phyloP scores from a whole-genome alignment of 2,329 filamentous ascomycete genomes.

The Botryotinia convoluta region DNA sequence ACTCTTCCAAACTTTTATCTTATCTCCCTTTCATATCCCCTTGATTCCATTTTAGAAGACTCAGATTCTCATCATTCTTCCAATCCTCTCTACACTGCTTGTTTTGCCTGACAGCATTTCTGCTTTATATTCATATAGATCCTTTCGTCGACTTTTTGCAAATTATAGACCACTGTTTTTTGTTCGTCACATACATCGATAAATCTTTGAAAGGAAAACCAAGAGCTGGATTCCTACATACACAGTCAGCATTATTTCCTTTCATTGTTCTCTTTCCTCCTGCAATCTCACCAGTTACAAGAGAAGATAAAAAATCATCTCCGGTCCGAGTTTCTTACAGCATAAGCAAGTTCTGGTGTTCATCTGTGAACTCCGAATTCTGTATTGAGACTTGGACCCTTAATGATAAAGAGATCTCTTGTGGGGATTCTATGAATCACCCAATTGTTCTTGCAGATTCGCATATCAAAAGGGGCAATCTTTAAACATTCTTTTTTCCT shows the following conservation, averaged over 20 bases:
- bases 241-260: constrained; percentile 14
- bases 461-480: neutral
- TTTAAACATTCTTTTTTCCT: neutral
- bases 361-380: neutral
- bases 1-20: constrained; percentile 11
- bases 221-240: constrained; percentile 36
- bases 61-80: constrained; percentile 10
- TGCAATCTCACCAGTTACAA: neutral
- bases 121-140: neutral
- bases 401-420: neutral
- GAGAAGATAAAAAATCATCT: neutral
- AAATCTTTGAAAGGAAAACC: constrained; percentile 29
- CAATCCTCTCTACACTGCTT: constrained; percentile 2
- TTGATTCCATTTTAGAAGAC: neutral
- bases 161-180: constrained; percentile 1
- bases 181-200: neutral
- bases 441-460: neutral
- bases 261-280: neutral
- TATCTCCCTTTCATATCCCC: constrained; percentile 21
- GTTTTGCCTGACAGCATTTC: neutral
- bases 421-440: neutral
- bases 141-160: neutral
- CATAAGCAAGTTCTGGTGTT: neutral
- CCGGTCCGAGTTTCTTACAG: constrained; percentile 7
- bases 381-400: neutral